Evolutionary conservation across 2,329 filamentous ascomycete species (phyloP).

Genomic region (Triangularia verruculosa): DNA sequence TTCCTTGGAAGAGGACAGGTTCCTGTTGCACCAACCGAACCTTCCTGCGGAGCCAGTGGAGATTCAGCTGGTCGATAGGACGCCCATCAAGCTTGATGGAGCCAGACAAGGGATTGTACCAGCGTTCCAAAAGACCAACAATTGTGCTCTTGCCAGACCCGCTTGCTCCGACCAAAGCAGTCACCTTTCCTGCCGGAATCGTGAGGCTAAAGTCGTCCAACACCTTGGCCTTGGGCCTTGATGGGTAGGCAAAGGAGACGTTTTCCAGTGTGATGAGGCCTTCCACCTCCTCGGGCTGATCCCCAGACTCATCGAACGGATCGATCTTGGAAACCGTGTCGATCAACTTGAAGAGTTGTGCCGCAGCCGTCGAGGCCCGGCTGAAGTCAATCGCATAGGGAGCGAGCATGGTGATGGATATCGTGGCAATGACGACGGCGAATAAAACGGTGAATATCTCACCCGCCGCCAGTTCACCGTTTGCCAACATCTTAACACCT

Average conservation of each 20-base stretch:
- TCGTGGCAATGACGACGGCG: constrained; percentile 45
- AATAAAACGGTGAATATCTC: constrained; percentile 49
- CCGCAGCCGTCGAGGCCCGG: constrained; percentile 45
- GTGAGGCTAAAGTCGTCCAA: constrained; percentile 37
- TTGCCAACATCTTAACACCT: constrained; percentile 45
- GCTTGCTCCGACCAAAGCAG: constrained; percentile 54
- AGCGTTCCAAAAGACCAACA: constrained; percentile 55
- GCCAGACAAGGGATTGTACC: constrained; percentile 39
- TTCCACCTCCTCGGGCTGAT: constrained; percentile 31
- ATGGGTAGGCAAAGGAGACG: constrained; percentile 51
- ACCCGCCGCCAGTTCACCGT: constrained; percentile 46
- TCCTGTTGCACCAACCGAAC: constrained; percentile 37
- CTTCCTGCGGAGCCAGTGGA: constrained; percentile 32
- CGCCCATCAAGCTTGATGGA: constrained; percentile 31
- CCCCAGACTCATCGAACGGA: constrained; percentile 39
- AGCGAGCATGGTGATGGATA: constrained; percentile 45
- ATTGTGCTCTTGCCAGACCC: constrained; percentile 41
- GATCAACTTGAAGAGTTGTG: constrained; percentile 47
- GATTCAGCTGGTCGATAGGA: constrained; percentile 28
- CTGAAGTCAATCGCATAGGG: constrained; percentile 46
- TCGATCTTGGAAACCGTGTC: constrained; percentile 42
- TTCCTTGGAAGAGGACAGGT: constrained; percentile 39
- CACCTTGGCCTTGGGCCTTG: constrained; percentile 44
- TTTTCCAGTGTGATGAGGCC: constrained; percentile 44
- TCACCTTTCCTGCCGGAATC: constrained; percentile 43